Conservation (phyloP, 768 basidiomycete genomes). For the Amanita polypyramis region DNA sequence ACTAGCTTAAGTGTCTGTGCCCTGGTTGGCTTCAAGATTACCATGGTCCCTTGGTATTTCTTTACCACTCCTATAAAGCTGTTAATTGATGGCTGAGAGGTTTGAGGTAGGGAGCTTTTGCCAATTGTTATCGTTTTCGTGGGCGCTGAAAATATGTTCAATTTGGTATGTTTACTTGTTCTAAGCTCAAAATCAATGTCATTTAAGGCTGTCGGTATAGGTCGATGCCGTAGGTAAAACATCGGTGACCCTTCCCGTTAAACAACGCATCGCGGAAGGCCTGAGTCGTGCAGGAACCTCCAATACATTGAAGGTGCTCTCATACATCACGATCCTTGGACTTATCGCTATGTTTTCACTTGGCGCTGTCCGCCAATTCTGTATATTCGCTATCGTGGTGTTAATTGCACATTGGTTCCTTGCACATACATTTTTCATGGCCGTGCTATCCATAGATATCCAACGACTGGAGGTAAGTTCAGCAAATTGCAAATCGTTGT, state of each 20-base stretch:
- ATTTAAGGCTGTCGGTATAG: slow-evolving; percentile 27
- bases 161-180: slow-evolving; percentile 46
- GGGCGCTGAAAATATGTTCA: slow-evolving; percentile 97
- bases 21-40: slow-evolving; percentile 78
- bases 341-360: slow-evolving; percentile 63
- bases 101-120: slow-evolving; percentile 57
- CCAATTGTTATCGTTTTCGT: slow-evolving; percentile 93
- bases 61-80: background rate
- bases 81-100: slow-evolving; percentile 6
- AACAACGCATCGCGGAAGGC: slow-evolving; percentile 86
- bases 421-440: slow-evolving; percentile 91
- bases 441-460: slow-evolving; percentile 91
- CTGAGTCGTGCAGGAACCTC: slow-evolving; percentile 84
- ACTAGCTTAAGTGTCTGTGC: slow-evolving; percentile 91
- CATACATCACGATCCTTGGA: slow-evolving; percentile 75
- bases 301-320: slow-evolving; percentile 85
- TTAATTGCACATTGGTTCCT: slow-evolving; percentile 97
- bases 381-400: slow-evolving; percentile 87
- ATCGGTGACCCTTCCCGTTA: slow-evolving; percentile 78
- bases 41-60: slow-evolving; percentile 82
- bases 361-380: slow-evolving; percentile 86
- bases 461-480: slow-evolving; percentile 73
- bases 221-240: slow-evolving; percentile 82
- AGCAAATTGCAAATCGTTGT: background rate
- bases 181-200: slow-evolving; percentile 5